These are phyloP conservation scores for Pleurotus citrinopileatus DNA, from an alignment of 768 basidiomycete species.

Conservation along the genomic window DNA sequence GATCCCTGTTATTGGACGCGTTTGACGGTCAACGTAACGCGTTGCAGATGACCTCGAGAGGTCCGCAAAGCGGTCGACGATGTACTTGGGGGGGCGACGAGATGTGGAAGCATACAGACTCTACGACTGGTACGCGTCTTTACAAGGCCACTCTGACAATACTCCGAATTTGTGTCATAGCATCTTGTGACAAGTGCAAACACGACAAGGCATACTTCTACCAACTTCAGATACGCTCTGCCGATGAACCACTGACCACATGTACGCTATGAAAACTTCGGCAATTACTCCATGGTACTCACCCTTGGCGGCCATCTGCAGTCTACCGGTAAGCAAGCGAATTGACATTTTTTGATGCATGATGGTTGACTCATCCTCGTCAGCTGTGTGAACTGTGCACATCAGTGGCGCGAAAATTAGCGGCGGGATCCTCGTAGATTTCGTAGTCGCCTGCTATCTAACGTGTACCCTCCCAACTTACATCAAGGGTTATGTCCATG, in stretches of 20 bases:
- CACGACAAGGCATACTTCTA: constrained; percentile 86
- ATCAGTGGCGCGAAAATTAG: constrained; percentile 76
- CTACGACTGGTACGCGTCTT: constrained; percentile 67
- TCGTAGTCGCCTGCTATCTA: too few species aligned
- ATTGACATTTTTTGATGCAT: neutral
- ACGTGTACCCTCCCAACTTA: too few species aligned
- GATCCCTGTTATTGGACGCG: neutral
- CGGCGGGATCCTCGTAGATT: too few species aligned
- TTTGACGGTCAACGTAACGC: neutral
- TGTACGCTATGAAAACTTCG: constrained; percentile 37
- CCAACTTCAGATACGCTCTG: constrained; percentile 93
- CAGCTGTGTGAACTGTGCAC: constrained; percentile 61
- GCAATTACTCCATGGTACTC: neutral
- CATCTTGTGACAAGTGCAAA: constrained; percentile 77
- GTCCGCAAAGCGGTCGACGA: constrained; percentile 94
- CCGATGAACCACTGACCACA: constrained; percentile 87
- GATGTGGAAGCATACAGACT: constrained; percentile 92
- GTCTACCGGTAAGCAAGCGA: constrained; percentile 59
- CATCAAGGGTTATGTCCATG: too few species aligned
- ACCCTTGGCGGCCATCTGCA: constrained; percentile 21
- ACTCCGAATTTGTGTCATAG: constrained; percentile 29
- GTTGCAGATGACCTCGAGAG: constrained; percentile 85
- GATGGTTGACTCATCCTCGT: neutral
- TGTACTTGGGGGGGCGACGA: constrained; percentile 92
- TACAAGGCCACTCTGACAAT: neutral